phyloP scores from a whole-genome alignment of 148 eudicot species.

The Fagopyrum esculentum region DNA sequence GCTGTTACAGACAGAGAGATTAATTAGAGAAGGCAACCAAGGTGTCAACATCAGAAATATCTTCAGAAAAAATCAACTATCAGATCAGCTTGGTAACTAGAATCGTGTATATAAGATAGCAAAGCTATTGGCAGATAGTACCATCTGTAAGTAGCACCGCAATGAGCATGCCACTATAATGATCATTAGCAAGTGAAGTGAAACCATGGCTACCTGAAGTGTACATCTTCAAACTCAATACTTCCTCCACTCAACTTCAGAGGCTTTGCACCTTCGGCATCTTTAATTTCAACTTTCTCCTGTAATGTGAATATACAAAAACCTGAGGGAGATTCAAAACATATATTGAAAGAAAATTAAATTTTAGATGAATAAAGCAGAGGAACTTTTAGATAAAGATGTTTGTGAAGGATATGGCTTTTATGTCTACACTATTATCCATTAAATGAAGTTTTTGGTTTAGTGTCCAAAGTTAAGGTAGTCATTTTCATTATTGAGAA shows the following conservation, averaged over 20 bases:
- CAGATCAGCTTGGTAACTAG: neutral
- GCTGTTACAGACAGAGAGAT: constrained; percentile 33
- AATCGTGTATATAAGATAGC: neutral
- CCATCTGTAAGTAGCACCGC: neutral
- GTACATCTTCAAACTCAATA: constrained; percentile 69
- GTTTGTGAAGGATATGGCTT: neutral
- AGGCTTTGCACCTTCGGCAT: constrained; percentile 59
- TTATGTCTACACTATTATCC: neutral
- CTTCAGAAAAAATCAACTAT: neutral
- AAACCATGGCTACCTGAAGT: constrained; percentile 60
- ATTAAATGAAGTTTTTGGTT: neutral
- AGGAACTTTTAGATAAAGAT: neutral
- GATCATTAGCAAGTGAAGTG: neutral
- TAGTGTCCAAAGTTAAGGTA: neutral
- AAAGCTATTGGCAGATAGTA: neutral
- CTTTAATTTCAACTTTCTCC: constrained; percentile 72
- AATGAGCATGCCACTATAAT: neutral
- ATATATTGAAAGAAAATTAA: neutral
- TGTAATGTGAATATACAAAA: constrained; percentile 22
- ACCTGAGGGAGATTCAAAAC: neutral
- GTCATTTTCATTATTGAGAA: neutral
- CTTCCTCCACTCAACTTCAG: constrained; percentile 62
- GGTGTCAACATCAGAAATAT: neutral
- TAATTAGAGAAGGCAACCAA: constrained; percentile 13
- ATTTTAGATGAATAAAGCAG: neutral